Base-by-base conservation (phyloP, 2,329 filamentous ascomycete genomes). In the Trichoderma cornu-damae region DNA sequence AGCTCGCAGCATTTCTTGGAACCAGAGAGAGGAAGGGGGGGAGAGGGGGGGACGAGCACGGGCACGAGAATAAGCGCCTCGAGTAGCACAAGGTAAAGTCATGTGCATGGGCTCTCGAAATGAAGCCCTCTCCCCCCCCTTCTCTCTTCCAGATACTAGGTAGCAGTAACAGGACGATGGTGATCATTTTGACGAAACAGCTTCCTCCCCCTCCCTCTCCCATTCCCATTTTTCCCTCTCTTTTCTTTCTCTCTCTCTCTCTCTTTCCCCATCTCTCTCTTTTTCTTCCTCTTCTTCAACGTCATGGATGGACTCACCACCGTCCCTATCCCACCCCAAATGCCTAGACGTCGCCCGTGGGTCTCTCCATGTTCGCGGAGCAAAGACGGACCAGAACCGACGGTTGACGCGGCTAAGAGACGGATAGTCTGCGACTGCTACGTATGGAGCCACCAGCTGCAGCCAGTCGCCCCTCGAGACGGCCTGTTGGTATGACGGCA, bases 401-500 rank as follows among this genome's bases (percentile, higher is more conserved):
- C 63, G 68, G 47, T 71, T 76, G 8, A 83, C 80, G 35, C 75
- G 73, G 63, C 78, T 82, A 42, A 82, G 74, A 6, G 68, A 66
- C 22, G 70, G 63, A 62, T 78, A 79, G 63, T 79, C 73, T 5
- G 63, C 57, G 40, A 72, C 61, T 2, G 67, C 63, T 46, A 82
- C 61, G 61, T 76, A 77, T 1, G 77, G 74, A 6, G 74, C 77
- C 11, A 75, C 75, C 3, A 83, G 61, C 28, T 67, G 67, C 14
- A 82, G 70, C 78, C 80, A 82, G 70, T 83, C 75, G 20, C 66
- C 65, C 8, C 65, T 68, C 6, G 71, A 64, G 2, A 72, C 75
- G 52, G 81, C 80, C 59, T 82, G 75, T 50, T 73, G 69, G 65
- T 84, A 84, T 0, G 81, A 80, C 1, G 81, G 80, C n/a, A 78